A percentile compares a stretch with the other conserved stretches of the same genome.
phyloP scores from a whole-genome alignment of 2,329 filamentous ascomycete species.

The Phialophora macrospora region DNA sequence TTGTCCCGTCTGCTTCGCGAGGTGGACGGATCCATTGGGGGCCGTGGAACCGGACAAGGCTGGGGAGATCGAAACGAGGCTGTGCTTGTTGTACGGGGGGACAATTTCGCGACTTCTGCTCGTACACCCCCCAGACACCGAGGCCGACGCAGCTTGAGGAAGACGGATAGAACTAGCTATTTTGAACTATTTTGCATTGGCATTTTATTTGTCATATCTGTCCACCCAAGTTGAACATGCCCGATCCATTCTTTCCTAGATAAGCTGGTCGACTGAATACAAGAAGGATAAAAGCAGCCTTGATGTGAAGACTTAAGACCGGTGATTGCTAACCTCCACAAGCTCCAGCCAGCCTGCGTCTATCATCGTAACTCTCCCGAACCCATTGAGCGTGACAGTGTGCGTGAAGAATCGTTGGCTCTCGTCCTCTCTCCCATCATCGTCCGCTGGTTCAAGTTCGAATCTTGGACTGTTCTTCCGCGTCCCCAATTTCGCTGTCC shows the following conservation, averaged over 20 bases:
- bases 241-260: slow-evolving; percentile 16
- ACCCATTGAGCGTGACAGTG: slow-evolving; percentile 14
- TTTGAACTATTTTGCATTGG: slow-evolving; percentile 2
- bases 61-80: background rate
- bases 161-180: background rate
- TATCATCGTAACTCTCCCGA: background rate
- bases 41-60: background rate
- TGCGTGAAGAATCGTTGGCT: slow-evolving; percentile 3
- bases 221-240: background rate
- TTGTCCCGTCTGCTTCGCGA: background rate
- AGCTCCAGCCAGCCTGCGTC: slow-evolving; percentile 1
- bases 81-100: background rate
- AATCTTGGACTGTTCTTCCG: background rate
- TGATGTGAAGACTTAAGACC: background rate
- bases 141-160: background rate
- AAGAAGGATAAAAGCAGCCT: slow-evolving; percentile 12
- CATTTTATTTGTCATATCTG: slow-evolving; percentile 11
- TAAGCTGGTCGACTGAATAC: slow-evolving; percentile 13
- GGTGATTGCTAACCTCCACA: background rate
- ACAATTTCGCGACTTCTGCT: background rate
- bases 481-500: background rate
- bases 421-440: background rate
- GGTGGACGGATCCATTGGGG: background rate
- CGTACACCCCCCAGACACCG: background rate
- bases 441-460: background rate